Base-by-base conservation (phyloP, 768 basidiomycete species). In the Hemileccinum impolitum region DNA sequence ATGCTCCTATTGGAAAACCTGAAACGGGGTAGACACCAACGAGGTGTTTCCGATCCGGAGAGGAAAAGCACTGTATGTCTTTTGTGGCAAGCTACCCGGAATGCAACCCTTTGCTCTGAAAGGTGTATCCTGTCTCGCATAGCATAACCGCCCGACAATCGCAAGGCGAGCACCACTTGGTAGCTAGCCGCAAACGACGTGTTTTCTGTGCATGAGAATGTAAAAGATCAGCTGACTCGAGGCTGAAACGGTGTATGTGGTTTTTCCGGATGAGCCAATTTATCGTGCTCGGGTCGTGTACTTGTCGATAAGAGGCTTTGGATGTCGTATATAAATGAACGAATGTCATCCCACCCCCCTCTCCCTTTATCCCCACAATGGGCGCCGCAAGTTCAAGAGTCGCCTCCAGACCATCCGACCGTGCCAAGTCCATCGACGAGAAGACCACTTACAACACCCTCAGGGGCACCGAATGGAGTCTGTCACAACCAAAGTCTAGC, bases 401-500 rank as follows among this genome's bases (percentile, higher is more conserved):
- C 47, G 39, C 54, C 25, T 43, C 59, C 43, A 63, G 15, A 37
- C 41, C 41, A 13, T n/a, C 49, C 14, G 63, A 67, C 39, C 63
- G 56, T 39, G 9, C 45, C 15, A 54, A 50, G 43, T 59, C 54
- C 10, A 34, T 63, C 3, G 63, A 67, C 41, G 66, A 67, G 57
- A 67, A 67, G 50, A n/a, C 39, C 8, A 15, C 8, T 17, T 15
- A 13, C 34, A 35, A 18, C 13, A 47, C 19, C 15, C 15, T 39
- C 18, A 48, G 48, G 45, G 31, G 5, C 35, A 30, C 38, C 18
- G 47, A 39, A 32, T 19, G 30, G n/a, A n/a, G n/a, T 32, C 38
- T 43, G 35, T 43, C 63, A 11, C 45, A 38, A 31, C 65, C 65
- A 28, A 63, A 42, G 58, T 87, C 89, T 3, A 56, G 67, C 35